phyloP scores from a whole-genome alignment of 108 stramenopile genomes.

The Ochromonas danica region DNA sequence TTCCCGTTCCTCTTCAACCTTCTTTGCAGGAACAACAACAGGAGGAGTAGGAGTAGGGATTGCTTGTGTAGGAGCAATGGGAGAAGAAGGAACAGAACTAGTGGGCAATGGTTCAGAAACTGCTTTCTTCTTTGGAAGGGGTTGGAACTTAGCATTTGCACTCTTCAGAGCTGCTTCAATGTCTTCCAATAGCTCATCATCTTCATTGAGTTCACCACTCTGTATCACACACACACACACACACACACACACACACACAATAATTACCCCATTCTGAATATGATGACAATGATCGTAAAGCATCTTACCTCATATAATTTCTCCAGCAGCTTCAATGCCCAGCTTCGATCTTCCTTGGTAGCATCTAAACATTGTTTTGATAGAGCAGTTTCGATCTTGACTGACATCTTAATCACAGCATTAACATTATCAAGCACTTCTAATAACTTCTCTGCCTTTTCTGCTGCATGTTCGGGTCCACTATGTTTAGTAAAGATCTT shows the following conservation, averaged over 20 bases:
- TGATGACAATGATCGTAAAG: background rate
- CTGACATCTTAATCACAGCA: background rate
- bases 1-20: too few relatives aligned
- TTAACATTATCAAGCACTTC: background rate
- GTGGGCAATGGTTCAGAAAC: too few relatives aligned
- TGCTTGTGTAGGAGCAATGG: too few relatives aligned
- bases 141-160: background rate
- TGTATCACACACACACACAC: background rate
- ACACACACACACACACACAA: background rate
- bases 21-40: too few relatives aligned
- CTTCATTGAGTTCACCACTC: background rate
- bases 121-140: too few relatives aligned
- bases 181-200: background rate
- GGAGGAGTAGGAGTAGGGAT: too few relatives aligned
- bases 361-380: background rate
- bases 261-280: background rate
- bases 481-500: background rate
- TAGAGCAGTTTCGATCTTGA: background rate
- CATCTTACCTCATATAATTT: conserved; percentile 17
- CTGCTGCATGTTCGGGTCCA: too few relatives aligned
- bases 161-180: background rate
- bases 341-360: background rate
- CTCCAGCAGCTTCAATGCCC: background rate
- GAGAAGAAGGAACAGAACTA: too few relatives aligned
- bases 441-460: background rate